Base-by-base conservation (phyloP, 129 eudicot species). In the Escallonia rubra region DNA sequence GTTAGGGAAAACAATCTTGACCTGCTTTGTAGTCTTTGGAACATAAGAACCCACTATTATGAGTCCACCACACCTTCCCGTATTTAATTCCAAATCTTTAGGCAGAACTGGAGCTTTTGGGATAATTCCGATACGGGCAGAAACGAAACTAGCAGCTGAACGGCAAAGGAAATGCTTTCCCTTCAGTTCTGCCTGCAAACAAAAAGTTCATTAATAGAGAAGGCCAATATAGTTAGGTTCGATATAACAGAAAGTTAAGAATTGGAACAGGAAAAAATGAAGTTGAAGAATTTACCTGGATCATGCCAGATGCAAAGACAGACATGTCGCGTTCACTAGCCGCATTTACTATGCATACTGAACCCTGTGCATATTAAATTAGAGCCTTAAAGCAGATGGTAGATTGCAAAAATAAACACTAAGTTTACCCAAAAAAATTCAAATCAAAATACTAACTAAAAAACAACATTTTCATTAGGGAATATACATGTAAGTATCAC, bases 11-110 rank as follows among this genome's bases (percentile, higher is more conserved):
- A 73, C 56, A 14, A 70, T 39, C 49, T 47, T 23, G 61, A 94
- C 99, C 97, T 94, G 97, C 58, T 90, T 94, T 64, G 99, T 94
- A 56, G 99, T 94, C 63, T 94, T 94, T 59, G 99, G 97, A 74
- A 94, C 99, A 74, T 94, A 94, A 43, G 99, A 94, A 61, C 99
- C 99, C 68, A 94, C 99, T 71, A 94, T 75, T 55, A 94, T 90
- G 52, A 94, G 97, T 73, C 99, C 99, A 60, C 99, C 99, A 75
- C 62, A 74, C 71, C 69, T 82, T 76, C 86, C 88, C 70, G 78
- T 85, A 64, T 76, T 46, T 41, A 85, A 70, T 56, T 85, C 94
- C 68, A 94, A 81, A 82, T 94, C 96, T 51, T 58, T 65, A 13
- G 99, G 97, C 59, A 78, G 79, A 57, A 94, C 76, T 41, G 99